A percentile compares a stretch with the other conserved stretches of the same genome.
Conservation (phyloP, 176 grass and related monocot genomes). For the Bonia amplexicaulis region DNA sequence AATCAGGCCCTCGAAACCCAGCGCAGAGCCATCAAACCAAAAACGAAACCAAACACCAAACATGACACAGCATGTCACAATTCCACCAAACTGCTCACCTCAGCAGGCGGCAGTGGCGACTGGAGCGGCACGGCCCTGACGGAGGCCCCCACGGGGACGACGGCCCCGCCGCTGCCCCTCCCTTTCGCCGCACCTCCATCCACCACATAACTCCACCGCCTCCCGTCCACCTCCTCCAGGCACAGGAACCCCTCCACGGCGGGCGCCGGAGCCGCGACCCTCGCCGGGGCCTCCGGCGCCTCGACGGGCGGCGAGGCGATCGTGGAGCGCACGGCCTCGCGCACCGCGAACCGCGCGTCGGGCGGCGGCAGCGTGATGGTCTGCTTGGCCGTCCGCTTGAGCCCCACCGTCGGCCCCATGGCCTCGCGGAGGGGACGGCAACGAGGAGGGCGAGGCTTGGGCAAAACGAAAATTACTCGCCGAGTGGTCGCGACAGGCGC, state of each 20-base stretch:
- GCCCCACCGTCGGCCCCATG: conserved; percentile 70
- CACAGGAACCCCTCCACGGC: conserved; percentile 60
- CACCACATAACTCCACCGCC: conserved; percentile 84
- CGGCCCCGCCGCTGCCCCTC: background rate
- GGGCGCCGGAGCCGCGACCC: background rate
- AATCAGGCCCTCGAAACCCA: conserved; percentile 17
- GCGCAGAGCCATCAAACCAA: background rate
- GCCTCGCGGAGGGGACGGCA: conserved; percentile 23
- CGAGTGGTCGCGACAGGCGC: conserved; percentile 6
- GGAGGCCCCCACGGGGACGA: conserved; percentile 25
- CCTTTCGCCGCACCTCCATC: conserved; percentile 26
- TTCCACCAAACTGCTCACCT: conserved; percentile 40
- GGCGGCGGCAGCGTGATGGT: conserved; percentile 53
- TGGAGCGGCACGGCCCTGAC: conserved; percentile 69
- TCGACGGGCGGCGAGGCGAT: conserved; percentile 41
- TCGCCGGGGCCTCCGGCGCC: conserved; percentile 14
- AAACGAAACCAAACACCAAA: background rate
- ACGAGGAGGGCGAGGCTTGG: background rate
- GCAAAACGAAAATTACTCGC: background rate
- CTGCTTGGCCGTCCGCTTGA: conserved; percentile 60
- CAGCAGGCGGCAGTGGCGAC: conserved; percentile 66
- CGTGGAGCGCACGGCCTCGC: conserved; percentile 60
- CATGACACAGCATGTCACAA: background rate
- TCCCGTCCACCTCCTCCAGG: conserved; percentile 88
- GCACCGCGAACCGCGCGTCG: conserved; percentile 44